Percentiles rank a stretch among this genome's conserved stretches.
phyloP scores from a whole-genome alignment of 805 yeast genomes.

The Candida hispaniensis region DNA sequence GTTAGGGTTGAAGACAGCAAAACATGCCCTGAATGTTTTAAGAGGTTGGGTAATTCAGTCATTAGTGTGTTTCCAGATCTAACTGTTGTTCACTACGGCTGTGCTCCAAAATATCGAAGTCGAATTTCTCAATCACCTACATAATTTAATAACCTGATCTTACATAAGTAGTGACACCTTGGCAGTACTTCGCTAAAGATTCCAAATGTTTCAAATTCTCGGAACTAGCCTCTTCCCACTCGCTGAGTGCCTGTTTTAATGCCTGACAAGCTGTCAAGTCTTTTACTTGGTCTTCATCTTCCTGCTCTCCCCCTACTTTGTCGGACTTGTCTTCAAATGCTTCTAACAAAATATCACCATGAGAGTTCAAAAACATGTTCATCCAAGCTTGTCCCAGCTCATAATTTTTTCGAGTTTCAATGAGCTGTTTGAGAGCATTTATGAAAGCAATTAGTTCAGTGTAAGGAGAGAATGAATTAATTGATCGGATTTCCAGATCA shows the following conservation, averaged over 20 bases:
- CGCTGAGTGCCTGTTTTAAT: slow-evolving; percentile 32
- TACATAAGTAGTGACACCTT: slow-evolving; percentile 63
- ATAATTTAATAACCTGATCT: slow-evolving; percentile 17
- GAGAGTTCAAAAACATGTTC: slow-evolving; percentile 60
- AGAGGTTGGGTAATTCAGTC: slow-evolving; percentile 44
- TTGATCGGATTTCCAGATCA: slow-evolving; percentile 79
- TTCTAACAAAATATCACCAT: slow-evolving; percentile 61
- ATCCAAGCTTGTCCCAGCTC: slow-evolving; percentile 79
- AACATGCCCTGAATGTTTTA: slow-evolving; percentile 51
- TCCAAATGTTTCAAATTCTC: slow-evolving; percentile 44
- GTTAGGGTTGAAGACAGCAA: slow-evolving; percentile 35
- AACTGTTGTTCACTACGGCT: slow-evolving; percentile 46
- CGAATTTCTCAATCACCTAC: too few relatives aligned
- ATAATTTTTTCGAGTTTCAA: slow-evolving; percentile 45
- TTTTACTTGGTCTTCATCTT: slow-evolving; percentile 30
- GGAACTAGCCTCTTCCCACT: slow-evolving; percentile 39
- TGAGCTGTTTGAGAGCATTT: slow-evolving; percentile 53
- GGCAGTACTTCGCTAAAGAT: slow-evolving; percentile 61
- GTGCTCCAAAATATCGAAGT: too few relatives aligned
- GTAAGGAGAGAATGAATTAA: slow-evolving; percentile 52
- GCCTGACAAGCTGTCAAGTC: slow-evolving; percentile 13
- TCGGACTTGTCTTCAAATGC: slow-evolving; percentile 14
- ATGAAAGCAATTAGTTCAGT: slow-evolving; percentile 57
- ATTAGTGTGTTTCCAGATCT: slow-evolving; percentile 38
- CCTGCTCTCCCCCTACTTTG: slow-evolving; percentile 10